Evolutionary conservation across 176 grass and related monocot genomes (phyloP), one percentile per base, ranked within the genome.

Genomic region (Bromus sterilis): DNA sequence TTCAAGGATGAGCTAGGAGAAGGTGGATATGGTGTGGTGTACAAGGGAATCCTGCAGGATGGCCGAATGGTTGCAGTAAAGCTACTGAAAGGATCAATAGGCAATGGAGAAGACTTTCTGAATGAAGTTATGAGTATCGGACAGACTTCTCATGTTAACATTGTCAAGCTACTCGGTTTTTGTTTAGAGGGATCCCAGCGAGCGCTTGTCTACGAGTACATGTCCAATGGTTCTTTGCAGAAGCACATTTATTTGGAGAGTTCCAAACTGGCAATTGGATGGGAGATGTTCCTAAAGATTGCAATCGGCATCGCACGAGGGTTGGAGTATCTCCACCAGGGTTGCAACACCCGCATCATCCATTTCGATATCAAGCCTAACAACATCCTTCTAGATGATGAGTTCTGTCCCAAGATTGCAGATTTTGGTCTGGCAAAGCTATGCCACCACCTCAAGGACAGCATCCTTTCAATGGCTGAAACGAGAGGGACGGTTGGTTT

Each of bases 351-450:
- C 6, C 60, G 78, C 35, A 94, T 91, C 32, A 85, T 94, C 34
- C 89, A 94, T 82, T 94, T 94, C 8, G 86, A 91, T 6, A 89
- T 91, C 62, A 94, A 94, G 43, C 89, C 92, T 82, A 71, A 89
- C 29, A 89, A 94, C 39, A 87, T 91, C 15, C 78, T 91, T 23
- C 21, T 91, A 15, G 84, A 94, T 23, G 40, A 82, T 2, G 78
- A 85, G 1, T 89, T 91, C 6, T 78, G n/a, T 37, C 80, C 92
- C 0, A 94, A 94, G 29, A 91, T 94, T 49, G 66, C 77, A 15
- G 92, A 91, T 49, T 94, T 94, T n/a, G 89, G 84, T 8, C 28
- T 94, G 16, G 92, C 89, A 20, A 94, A 91, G 75, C 71, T 94
- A 16, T 94, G 83, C 71, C 33, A 36, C 11, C 80, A 36, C 11